Base-by-base conservation (phyloP, 202 grass and related monocot genomes). In the Musa balbisiana region DNA sequence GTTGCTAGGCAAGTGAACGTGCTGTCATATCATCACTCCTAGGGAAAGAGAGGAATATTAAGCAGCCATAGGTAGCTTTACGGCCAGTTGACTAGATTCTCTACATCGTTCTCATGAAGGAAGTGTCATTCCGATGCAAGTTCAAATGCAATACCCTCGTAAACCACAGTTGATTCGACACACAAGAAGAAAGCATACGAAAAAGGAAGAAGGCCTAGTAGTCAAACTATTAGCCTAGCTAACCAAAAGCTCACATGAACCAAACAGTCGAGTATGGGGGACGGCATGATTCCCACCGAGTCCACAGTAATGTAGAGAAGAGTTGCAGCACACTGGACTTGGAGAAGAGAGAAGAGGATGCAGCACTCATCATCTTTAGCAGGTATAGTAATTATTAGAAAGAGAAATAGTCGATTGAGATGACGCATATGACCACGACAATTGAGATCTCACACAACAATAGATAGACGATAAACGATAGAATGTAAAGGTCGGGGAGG, bases 51-150 rank as follows among this genome's bases (percentile, higher is more conserved):
- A 23, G 56, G 72, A 81, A 80, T 83, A 88, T 25, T 83, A 91
- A 84, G 83, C 81, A 84, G 33, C 33, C 5, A 43, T 43, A 43
- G 33, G 33, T 43, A 43, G 33, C 33, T 43, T 43, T 43, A 43
- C 33, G 33, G 33, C 33, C 33, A 6, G 33, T 43, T 43, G 33
- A 43, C 5, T 43, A 43, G 33, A 43, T 43, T 43, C 33, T 83
- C 79, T 71, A 72, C 81, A 81, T 3, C 43, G 19, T 27, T 76
- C 24, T 50, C 56, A 5, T 23, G 22, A 33, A 51, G 74, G 64
- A 82, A 74, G 81, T 78, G 73, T 77, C 82, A 84, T 73, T 79
- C 75, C 52, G 86, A 67, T 77, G 20, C 86, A 80, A 88, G 83
- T 92, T 73, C 89, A 85, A 65, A 88, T 76, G 85, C 79, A 70